Evolutionary conservation across 179 eudicot species (phyloP).

Genomic region (Patellifolia procumbens): DNA sequence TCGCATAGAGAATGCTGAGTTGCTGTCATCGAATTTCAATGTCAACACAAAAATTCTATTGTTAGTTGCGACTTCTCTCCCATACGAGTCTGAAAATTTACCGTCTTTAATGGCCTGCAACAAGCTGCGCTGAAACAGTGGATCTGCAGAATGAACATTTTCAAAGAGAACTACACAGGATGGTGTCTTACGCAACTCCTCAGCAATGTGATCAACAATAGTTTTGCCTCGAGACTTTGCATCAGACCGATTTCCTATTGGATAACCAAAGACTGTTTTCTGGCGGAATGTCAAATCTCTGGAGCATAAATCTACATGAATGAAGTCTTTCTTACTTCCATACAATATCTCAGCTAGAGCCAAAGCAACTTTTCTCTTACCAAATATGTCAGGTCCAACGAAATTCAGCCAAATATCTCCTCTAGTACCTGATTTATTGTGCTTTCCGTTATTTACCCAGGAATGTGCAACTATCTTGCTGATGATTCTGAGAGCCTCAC

Average conservation of each 20-base stretch:
- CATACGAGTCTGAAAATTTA: slow-evolving; percentile 59
- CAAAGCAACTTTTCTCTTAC: slow-evolving; percentile 61
- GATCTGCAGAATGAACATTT: slow-evolving; percentile 63
- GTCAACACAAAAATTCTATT: slow-evolving; percentile 56
- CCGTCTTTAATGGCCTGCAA: slow-evolving; percentile 67
- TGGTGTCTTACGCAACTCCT: slow-evolving; percentile 59
- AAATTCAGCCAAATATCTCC: slow-evolving; percentile 78
- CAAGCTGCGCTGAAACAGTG: slow-evolving; percentile 55
- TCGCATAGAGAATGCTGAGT: slow-evolving; percentile 19
- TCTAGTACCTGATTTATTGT: slow-evolving; percentile 39
- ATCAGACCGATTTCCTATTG: slow-evolving; percentile 9
- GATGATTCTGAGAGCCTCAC: slow-evolving; percentile 54
- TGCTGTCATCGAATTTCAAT: slow-evolving; percentile 23
- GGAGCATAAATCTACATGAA: slow-evolving; percentile 48
- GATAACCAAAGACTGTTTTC: slow-evolving; percentile 29
- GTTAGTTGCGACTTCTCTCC: slow-evolving; percentile 58
- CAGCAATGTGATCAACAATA: slow-evolving; percentile 59
- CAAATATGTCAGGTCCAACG: slow-evolving; percentile 64
- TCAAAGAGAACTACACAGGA: slow-evolving; percentile 68
- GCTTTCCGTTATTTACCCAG: slow-evolving; percentile 42
- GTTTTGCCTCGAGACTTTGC: slow-evolving; percentile 56
- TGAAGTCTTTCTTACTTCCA: slow-evolving; percentile 47
- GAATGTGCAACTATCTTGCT: slow-evolving; percentile 54
- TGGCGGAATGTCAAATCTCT: slow-evolving; percentile 26
- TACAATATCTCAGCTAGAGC: slow-evolving; percentile 61